Conservation (phyloP, 768 basidiomycete genomes). For the Multifurca ochricompacta region DNA sequence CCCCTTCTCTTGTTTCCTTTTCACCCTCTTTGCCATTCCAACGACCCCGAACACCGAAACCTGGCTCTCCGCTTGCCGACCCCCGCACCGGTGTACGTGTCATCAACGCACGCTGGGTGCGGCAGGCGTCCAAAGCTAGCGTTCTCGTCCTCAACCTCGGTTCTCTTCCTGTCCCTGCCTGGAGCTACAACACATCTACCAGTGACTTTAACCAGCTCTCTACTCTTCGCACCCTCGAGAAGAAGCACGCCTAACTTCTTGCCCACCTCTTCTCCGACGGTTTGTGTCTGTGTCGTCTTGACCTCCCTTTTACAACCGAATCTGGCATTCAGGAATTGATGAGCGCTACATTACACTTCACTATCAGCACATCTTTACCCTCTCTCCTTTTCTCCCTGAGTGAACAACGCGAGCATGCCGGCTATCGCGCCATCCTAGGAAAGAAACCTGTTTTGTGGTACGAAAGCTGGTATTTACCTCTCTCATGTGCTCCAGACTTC, state of each 20-base stretch:
- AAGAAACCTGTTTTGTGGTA: conserved; percentile 16
- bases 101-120: conserved; percentile 8
- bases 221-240: conserved; percentile 2
- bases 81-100: conserved; percentile 14
- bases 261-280: conserved; percentile 3
- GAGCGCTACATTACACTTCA: conserved; percentile 13
- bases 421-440: conserved; percentile 5
- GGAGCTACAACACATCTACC: conserved; percentile 9
- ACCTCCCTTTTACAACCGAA: background rate
- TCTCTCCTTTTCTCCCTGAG: conserved; percentile 4
- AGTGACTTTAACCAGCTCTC: conserved; percentile 10
- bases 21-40: conserved; percentile 10
- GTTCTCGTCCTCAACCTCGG: conserved; percentile 12
- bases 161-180: conserved; percentile 15
- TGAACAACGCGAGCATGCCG: conserved; percentile 1
- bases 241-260: background rate
- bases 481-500: conserved; percentile 2
- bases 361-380: conserved; percentile 14
- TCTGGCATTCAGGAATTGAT: background rate
- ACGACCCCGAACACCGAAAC: background rate
- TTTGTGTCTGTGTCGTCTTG: conserved; percentile 4
- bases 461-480: conserved; percentile 16
- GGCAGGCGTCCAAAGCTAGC: background rate
- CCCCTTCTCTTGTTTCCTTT: conserved; percentile 5
- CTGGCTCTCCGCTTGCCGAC: conserved; percentile 6